Percentiles rank a stretch among this genome's conserved stretches.
Conservation (phyloP, 768 basidiomycete species). For the Glaciozyma martinii region DNA sequence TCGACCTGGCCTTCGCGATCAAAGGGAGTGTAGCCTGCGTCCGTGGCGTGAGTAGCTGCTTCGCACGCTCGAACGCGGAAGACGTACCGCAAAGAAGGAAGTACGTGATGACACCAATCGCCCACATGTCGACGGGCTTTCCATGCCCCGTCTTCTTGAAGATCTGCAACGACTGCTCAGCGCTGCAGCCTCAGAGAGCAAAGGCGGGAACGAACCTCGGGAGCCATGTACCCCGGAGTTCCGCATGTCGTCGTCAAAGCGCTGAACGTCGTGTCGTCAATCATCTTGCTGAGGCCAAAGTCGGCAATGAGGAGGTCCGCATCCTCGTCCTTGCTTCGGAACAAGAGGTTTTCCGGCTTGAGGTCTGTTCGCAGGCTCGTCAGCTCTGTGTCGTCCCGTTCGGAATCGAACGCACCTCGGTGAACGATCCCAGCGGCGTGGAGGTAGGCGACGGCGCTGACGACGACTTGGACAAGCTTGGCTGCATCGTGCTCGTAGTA, state of each 20-base stretch:
- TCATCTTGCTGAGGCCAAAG: slow-evolving; percentile 75
- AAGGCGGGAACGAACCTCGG: neutral
- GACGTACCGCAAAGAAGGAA: slow-evolving; percentile 63
- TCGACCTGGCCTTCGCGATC: slow-evolving; percentile 68
- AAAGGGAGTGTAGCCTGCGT: slow-evolving; percentile 76
- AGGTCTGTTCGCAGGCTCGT: slow-evolving; percentile 48
- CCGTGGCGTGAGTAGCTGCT: neutral
- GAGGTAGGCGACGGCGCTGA: slow-evolving; percentile 79
- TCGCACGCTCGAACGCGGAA: too few species aligned
- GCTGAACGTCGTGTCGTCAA: slow-evolving; percentile 80
- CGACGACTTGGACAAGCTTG: slow-evolving; percentile 72
- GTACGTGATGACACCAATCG: slow-evolving; percentile 97
- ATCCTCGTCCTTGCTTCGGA: slow-evolving; percentile 77
- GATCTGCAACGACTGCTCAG: slow-evolving; percentile 47
- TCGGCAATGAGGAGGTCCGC: slow-evolving; percentile 96
- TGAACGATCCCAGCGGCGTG: slow-evolving; percentile 90
- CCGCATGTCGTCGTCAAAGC: slow-evolving; percentile 92
- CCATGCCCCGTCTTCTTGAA: slow-evolving; percentile 62
- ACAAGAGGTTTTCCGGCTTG: slow-evolving; percentile 96
- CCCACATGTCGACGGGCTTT: slow-evolving; percentile 93
- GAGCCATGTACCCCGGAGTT: slow-evolving; percentile 46
- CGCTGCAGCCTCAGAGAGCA: neutral
- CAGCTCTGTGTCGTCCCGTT: neutral
- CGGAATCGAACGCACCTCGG: slow-evolving; percentile 41
- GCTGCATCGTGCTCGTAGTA: slow-evolving; percentile 95